Evolutionary conservation across 192 early-diverging fungal genomes (phyloP).

Genomic region (Coemansia sp.): DNA sequence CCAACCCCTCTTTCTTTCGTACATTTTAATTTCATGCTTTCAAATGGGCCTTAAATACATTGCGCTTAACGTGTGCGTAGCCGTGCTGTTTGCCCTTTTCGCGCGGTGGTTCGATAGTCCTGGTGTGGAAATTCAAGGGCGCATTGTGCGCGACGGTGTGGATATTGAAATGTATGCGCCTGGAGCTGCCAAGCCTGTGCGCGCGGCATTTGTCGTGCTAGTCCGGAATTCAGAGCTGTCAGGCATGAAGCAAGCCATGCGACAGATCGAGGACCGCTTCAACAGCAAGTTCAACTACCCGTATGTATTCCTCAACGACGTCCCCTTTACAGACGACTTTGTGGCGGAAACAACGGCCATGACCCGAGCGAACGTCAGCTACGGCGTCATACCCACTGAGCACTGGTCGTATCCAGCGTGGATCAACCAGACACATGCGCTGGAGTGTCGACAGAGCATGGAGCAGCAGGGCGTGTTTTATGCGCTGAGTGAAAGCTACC

Average conservation of each 20-base stretch:
- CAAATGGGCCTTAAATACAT: conserved; percentile 9
- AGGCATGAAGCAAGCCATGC: conserved; percentile 63
- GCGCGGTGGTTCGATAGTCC: conserved; percentile 2
- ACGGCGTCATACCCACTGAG: conserved; percentile 67
- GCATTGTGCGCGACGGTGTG: conserved; percentile 14
- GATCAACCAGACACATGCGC: conserved; percentile 68
- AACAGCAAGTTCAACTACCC: conserved; percentile 81
- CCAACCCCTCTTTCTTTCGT: background rate
- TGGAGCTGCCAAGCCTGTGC: conserved; percentile 34
- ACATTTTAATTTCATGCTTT: conserved; percentile 5
- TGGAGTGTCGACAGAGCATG: conserved; percentile 60
- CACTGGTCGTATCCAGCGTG: conserved; percentile 82
- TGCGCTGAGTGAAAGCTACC: conserved; percentile 67
- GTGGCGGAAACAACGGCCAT: conserved; percentile 57
- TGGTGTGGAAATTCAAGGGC: background rate
- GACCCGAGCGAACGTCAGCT: conserved; percentile 61
- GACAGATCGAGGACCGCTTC: conserved; percentile 78
- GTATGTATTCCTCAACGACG: conserved; percentile 86
- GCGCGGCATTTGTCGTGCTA: conserved; percentile 77
- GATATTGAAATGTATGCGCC: conserved; percentile 24
- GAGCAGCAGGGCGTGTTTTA: conserved; percentile 58
- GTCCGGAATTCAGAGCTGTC: conserved; percentile 71
- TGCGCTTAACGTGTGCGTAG: conserved; percentile 27
- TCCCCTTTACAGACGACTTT: conserved; percentile 72
- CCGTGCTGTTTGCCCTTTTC: conserved; percentile 29